These are phyloP conservation scores for Rhypophila decipiens DNA, from an alignment of 495 filamentous ascomycete species.

Conservation along the genomic window DNA sequence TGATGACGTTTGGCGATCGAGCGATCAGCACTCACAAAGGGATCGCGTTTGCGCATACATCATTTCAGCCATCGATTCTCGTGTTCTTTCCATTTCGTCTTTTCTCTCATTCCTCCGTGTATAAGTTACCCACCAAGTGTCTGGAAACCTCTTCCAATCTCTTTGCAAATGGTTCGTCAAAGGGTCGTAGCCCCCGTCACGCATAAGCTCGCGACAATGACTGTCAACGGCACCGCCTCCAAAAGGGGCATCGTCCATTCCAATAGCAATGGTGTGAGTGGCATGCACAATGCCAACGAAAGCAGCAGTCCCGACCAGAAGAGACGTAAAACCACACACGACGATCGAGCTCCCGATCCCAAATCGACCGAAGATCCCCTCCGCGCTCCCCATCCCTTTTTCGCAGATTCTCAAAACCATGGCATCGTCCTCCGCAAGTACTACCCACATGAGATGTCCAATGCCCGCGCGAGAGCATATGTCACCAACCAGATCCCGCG, in stretches of 20 bases:
- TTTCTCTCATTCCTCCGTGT: background rate
- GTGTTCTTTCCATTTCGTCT: background rate
- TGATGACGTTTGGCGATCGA: conserved; percentile 21
- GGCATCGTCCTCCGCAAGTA: conserved; percentile 71
- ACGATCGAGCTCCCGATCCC: background rate
- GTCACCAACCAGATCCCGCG: conserved; percentile 57
- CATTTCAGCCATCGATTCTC: too few relatives aligned
- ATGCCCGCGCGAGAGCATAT: conserved; percentile 66
- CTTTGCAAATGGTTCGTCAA: conserved; percentile 1
- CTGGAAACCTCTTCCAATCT: background rate
- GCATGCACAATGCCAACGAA: too few relatives aligned
- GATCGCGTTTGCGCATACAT: too few relatives aligned
- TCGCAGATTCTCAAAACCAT: conserved; percentile 51
- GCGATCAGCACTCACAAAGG: conserved; percentile 8
- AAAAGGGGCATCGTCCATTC: conserved; percentile 11
- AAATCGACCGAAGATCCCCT: conserved; percentile 19
- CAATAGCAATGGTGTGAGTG: conserved; percentile 4
- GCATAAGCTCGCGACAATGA: too few relatives aligned
- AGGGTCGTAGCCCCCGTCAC: background rate
- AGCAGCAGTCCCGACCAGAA: conserved; percentile 8
- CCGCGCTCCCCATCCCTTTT: conserved; percentile 33
- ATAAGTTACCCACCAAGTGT: too few relatives aligned
- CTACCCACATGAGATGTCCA: conserved; percentile 82
- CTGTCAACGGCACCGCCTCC: too few relatives aligned
- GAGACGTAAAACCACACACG: conserved; percentile 12